These are phyloP conservation scores for Rubroshorea leprosula DNA, from an alignment of 345 rosid species.

Conservation along the genomic window DNA sequence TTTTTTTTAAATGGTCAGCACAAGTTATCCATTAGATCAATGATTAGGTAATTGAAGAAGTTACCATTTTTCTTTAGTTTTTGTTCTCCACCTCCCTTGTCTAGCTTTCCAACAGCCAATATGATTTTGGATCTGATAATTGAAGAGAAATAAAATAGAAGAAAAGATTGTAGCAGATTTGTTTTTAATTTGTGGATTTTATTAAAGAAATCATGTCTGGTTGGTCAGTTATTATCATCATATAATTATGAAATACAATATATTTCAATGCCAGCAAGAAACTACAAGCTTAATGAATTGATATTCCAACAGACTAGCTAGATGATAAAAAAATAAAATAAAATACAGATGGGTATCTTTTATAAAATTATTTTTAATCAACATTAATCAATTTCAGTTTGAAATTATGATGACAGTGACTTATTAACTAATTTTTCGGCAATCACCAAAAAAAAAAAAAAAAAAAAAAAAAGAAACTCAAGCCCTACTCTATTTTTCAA, in stretches of 20 bases:
- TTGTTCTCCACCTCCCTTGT: slow-evolving; percentile 3
- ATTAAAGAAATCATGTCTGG: background rate
- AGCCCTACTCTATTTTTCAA: too few relatives aligned
- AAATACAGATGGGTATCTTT: too few relatives aligned
- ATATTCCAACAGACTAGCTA: slow-evolving; percentile 14
- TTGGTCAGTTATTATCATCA: slow-evolving; percentile 10
- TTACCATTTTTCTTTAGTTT: background rate
- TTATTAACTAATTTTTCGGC: too few relatives aligned
- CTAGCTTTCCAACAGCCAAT: background rate
- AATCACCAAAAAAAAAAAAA: too few relatives aligned
- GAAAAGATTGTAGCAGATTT: background rate
- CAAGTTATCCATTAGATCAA: background rate
- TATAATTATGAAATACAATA: background rate
- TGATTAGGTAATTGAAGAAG: background rate
- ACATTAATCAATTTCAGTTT: too few relatives aligned
- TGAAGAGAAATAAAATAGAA: background rate
- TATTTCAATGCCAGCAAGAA: background rate
- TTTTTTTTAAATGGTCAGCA: background rate
- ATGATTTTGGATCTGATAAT: background rate
- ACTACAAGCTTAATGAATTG: background rate
- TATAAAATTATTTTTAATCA: too few relatives aligned
- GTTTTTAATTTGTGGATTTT: background rate
- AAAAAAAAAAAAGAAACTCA: too few relatives aligned
- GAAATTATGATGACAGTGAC: too few relatives aligned
- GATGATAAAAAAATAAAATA: background rate